A percentile compares a stretch with the other conserved stretches of the same genome.
phyloP scores from a whole-genome alignment of 805 yeast genomes.

The Candida ficus region DNA sequence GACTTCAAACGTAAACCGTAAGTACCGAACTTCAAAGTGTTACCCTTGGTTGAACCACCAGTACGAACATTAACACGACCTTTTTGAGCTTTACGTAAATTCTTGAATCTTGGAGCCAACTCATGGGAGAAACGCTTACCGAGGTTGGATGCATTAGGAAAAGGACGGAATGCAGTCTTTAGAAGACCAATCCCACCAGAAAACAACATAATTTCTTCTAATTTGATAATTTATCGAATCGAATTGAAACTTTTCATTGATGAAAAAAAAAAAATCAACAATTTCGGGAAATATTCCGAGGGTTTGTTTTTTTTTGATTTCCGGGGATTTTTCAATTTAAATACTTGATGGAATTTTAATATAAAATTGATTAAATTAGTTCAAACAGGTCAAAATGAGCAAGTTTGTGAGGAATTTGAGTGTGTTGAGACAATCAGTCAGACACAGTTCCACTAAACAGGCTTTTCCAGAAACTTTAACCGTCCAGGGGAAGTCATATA shows the following conservation, averaged over 20 bases:
- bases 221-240: no score
- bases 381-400: no score
- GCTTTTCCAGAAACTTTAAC: constrained; percentile 26
- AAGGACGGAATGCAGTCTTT: background rate
- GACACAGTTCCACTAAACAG: constrained; percentile 6
- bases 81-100: constrained; percentile 69
- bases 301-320: no score
- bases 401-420: background rate
- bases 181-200: constrained; percentile 2
- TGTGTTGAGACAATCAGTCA: background rate
- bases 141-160: background rate
- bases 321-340: no score
- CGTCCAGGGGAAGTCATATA: constrained; percentile 47
- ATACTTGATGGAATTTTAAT: no score
- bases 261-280: no score
- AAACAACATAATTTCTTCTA: constrained; percentile 1
- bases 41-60: constrained; percentile 91
- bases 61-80: constrained; percentile 93
- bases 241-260: background rate
- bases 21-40: constrained; percentile 72
- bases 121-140: constrained; percentile 27
- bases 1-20: constrained; percentile 84
- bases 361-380: no score
- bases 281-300: no score
- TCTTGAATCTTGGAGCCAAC: constrained; percentile 25